These are phyloP conservation scores for Colletotrichum simmondsii DNA, from an alignment of 2,329 filamentous ascomycete genomes.

Conservation along the genomic window DNA sequence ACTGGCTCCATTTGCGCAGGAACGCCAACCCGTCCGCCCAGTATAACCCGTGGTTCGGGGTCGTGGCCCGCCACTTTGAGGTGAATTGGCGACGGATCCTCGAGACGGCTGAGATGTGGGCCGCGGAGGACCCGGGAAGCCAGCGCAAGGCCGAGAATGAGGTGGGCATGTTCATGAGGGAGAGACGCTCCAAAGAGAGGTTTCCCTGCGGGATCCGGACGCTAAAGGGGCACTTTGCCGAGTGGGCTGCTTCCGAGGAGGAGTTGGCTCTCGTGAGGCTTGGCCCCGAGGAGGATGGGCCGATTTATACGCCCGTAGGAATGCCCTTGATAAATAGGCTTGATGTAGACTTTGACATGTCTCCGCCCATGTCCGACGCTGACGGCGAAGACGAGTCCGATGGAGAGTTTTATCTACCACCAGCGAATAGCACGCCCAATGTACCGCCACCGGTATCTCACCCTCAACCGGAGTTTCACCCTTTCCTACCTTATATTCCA, in stretches of 20 bases:
- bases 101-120: neutral
- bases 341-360: neutral
- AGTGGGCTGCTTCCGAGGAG: neutral
- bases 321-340: no score
- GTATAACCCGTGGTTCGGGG: neutral
- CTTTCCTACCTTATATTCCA: no score
- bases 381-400: no score
- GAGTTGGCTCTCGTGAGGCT: neutral
- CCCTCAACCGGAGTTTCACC: no score
- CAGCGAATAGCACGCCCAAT: no score
- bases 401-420: no score
- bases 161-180: neutral
- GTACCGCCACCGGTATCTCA: no score
- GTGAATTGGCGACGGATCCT: neutral
- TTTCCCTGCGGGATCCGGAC: neutral
- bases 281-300: neutral
- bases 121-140: neutral
- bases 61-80: slow-evolving; percentile 16
- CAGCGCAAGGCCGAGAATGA: neutral
- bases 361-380: neutral
- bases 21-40: neutral
- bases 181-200: neutral
- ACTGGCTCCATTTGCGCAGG: slow-evolving; percentile 39
- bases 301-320: no score
- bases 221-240: neutral